Percentiles rank a stretch among this genome's conserved stretches.
Evolutionary conservation across 768 basidiomycete genomes (phyloP).

Genomic region (Mrakia gelida): DNA sequence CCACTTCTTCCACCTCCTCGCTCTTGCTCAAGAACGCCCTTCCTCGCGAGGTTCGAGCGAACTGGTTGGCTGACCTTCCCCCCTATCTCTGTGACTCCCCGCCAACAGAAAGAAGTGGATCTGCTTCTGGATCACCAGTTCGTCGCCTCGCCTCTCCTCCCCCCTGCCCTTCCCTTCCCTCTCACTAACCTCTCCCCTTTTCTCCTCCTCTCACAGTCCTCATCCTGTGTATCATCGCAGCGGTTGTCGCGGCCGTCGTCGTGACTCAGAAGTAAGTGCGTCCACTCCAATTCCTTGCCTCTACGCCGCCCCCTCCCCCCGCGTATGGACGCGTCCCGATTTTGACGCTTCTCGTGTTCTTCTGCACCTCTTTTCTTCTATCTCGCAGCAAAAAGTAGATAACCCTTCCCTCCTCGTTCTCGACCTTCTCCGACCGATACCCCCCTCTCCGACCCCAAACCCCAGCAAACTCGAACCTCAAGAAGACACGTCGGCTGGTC

Average conservation of each 20-base stretch:
- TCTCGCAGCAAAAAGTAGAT: too few relatives aligned
- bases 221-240: constrained; percentile 60
- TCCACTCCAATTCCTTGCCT: not conserved
- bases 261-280: constrained; percentile 40
- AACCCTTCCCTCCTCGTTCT: too few relatives aligned
- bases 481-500: too few relatives aligned
- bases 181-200: not conserved
- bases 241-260: constrained; percentile 61
- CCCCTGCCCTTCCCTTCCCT: not conserved
- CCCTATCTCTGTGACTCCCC: not conserved
- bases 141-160: not conserved
- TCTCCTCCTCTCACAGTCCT: constrained; percentile 42
- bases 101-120: constrained; percentile 19
- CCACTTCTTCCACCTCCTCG: too few relatives aligned
- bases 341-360: too few relatives aligned
- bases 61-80: constrained; percentile 32
- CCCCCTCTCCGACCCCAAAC: too few relatives aligned
- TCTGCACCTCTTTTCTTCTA: too few relatives aligned
- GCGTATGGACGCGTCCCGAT: too few relatives aligned
- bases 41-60: constrained; percentile 49
- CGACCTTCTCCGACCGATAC: too few relatives aligned
- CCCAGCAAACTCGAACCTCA: too few relatives aligned
- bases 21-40: too few relatives aligned
- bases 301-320: not conserved
- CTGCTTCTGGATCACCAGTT: constrained; percentile 27